Conservation (phyloP, 2,329 filamentous ascomycete species). For the Aureobasidium sp. region DNA sequence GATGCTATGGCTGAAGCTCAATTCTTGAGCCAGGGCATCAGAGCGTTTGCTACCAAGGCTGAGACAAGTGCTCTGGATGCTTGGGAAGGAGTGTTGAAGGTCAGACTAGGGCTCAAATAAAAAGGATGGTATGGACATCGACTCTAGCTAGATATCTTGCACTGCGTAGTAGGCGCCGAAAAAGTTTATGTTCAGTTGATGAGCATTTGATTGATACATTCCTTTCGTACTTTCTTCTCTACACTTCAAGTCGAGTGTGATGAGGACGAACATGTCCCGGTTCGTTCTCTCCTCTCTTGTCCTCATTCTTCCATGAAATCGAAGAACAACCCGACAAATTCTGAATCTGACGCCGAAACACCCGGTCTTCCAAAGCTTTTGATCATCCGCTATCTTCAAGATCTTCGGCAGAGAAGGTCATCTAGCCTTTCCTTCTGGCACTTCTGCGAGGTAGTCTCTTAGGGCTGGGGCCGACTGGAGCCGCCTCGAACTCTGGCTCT, state of each 20-base stretch:
- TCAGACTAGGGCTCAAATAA: conserved; percentile 9
- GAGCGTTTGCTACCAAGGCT: conserved; percentile 8
- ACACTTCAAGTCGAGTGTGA: background rate
- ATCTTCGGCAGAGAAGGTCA: background rate
- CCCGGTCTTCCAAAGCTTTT: background rate
- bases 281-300: background rate
- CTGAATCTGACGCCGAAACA: background rate
- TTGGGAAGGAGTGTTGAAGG: conserved; percentile 11
- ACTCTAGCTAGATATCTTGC: background rate
- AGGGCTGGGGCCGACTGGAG: background rate
- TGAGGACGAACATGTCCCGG: background rate
- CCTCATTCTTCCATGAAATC: background rate
- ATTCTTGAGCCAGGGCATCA: background rate
- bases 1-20: conserved; percentile 3
- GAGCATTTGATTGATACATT: background rate
- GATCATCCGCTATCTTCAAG: background rate
- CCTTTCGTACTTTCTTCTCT: background rate
- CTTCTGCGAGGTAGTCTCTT: background rate
- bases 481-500: background rate
- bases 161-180: background rate
- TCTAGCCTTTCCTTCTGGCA: background rate
- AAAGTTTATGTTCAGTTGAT: background rate
- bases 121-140: background rate
- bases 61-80: conserved; percentile 11
- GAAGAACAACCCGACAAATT: background rate